These are phyloP conservation scores for Prunus davidiana DNA, from an alignment of 306 rosid genomes.

Conservation along the genomic window DNA sequence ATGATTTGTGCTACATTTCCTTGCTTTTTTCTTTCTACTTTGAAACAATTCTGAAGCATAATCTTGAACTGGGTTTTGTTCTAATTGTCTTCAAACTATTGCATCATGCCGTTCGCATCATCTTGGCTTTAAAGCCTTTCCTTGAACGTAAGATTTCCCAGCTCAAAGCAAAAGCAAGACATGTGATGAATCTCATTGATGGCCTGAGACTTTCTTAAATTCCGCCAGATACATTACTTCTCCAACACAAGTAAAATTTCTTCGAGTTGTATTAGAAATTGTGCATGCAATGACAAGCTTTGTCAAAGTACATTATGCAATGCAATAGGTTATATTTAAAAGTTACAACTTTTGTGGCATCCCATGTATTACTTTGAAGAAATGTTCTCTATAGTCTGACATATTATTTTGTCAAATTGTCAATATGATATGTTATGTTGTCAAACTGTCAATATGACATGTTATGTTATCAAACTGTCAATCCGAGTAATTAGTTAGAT, in stretches of 20 bases:
- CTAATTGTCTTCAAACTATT: slow-evolving; percentile 10
- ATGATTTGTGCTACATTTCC: slow-evolving; percentile 20
- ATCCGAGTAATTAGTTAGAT: too few relatives aligned
- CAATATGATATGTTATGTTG: too few relatives aligned
- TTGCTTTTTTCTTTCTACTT: slow-evolving; percentile 7
- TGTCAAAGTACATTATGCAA: not conserved
- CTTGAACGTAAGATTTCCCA: not conserved
- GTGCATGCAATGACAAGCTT: not conserved
- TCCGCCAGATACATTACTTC: not conserved
- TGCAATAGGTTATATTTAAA: not conserved
- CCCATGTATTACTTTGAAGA: too few relatives aligned
- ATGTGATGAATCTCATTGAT: slow-evolving; percentile 4
- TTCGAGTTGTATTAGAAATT: not conserved
- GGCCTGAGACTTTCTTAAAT: slow-evolving; percentile 13
- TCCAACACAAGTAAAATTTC: not conserved
- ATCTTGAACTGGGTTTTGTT: slow-evolving; percentile 25
- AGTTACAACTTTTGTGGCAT: not conserved
- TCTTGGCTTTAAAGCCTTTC: slow-evolving; percentile 18
- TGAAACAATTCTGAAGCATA: slow-evolving; percentile 11
- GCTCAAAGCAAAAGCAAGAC: slow-evolving; percentile 15
- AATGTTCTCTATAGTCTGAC: too few relatives aligned
- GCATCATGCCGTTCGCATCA: slow-evolving; percentile 16
- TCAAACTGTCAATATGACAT: not conserved
- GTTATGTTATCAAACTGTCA: not conserved
- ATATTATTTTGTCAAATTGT: too few relatives aligned